These are phyloP conservation scores for Eryngium alpinum DNA, from an alignment of 140 eudicot species.

Conservation along the genomic window DNA sequence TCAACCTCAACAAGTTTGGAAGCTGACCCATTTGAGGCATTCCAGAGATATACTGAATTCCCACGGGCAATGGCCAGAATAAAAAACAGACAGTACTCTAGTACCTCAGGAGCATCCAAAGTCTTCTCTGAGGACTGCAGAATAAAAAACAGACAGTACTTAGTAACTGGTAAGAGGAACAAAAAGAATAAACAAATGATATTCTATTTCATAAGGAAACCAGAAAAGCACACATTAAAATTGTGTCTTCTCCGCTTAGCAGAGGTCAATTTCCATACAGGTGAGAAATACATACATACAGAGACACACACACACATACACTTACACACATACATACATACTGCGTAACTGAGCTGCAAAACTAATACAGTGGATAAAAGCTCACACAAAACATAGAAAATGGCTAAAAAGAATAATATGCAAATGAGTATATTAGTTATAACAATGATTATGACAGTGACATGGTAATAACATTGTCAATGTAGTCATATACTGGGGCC, in stretches of 20 bases:
- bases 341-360: too few species aligned
- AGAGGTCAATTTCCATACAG: conserved; percentile 2
- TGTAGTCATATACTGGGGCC: too few species aligned
- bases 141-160: background rate
- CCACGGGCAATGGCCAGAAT: conserved; percentile 47
- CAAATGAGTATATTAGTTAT: too few species aligned
- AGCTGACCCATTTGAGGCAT: conserved; percentile 39
- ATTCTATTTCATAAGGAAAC: background rate
- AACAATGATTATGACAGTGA: too few species aligned
- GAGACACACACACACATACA: too few species aligned
- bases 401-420: too few species aligned
- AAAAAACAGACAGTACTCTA: conserved; percentile 56
- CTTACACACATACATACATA: too few species aligned
- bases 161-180: background rate
- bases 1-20: conserved; percentile 42
- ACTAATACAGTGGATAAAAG: too few species aligned
- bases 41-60: conserved; percentile 52
- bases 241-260: conserved; percentile 21
- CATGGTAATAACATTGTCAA: too few species aligned
- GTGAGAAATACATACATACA: too few species aligned
- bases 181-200: background rate
- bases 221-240: conserved; percentile 24
- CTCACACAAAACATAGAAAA: too few species aligned
- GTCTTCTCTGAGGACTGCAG: conserved; percentile 46
- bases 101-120: conserved; percentile 55